Percentiles rank a stretch among this genome's conserved stretches.
Conservation (phyloP, 768 basidiomycete genomes). For the Asterophora parasitica region DNA sequence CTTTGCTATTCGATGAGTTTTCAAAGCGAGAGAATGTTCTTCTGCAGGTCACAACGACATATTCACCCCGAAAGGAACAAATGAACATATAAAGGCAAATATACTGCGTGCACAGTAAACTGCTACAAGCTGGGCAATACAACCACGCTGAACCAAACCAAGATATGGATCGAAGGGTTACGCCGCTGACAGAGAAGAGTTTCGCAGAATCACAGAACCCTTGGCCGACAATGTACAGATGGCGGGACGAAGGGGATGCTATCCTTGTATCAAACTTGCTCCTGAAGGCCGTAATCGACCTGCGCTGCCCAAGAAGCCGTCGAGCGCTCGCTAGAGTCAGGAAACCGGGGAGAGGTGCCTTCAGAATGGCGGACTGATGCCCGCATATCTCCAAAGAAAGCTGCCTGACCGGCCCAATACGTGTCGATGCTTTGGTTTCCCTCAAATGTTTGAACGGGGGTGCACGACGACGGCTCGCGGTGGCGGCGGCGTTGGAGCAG, state of each 20-base stretch:
- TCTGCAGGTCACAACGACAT: not conserved
- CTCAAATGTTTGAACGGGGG: slow-evolving; percentile 18
- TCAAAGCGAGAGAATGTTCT: not conserved
- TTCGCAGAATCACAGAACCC: slow-evolving; percentile 7
- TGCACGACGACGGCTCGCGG: slow-evolving; percentile 2
- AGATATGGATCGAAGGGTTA: not conserved
- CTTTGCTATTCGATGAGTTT: not conserved
- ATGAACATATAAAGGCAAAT: not conserved
- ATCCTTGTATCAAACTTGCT: slow-evolving; percentile 3
- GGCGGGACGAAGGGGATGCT: not conserved
- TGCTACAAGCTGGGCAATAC: not conserved
- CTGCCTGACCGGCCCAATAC: slow-evolving; percentile 34
- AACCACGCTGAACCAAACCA: not conserved
- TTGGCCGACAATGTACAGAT: not conserved
- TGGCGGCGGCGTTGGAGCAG: slow-evolving; percentile 17
- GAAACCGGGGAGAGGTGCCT: slow-evolving; percentile 19
- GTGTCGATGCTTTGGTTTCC: slow-evolving; percentile 28
- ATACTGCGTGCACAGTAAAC: not conserved
- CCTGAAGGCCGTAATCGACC: slow-evolving; percentile 13
- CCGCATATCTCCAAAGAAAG: slow-evolving; percentile 21
- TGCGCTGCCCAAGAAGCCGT: slow-evolving; percentile 27
- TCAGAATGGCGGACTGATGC: not conserved
- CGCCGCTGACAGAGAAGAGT: not conserved
- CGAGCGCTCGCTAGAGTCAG: slow-evolving; percentile 44
- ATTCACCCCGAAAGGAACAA: slow-evolving; percentile 1